Conservation (phyloP, 164 flowering plant genomes). For the Malania oleifera region DNA sequence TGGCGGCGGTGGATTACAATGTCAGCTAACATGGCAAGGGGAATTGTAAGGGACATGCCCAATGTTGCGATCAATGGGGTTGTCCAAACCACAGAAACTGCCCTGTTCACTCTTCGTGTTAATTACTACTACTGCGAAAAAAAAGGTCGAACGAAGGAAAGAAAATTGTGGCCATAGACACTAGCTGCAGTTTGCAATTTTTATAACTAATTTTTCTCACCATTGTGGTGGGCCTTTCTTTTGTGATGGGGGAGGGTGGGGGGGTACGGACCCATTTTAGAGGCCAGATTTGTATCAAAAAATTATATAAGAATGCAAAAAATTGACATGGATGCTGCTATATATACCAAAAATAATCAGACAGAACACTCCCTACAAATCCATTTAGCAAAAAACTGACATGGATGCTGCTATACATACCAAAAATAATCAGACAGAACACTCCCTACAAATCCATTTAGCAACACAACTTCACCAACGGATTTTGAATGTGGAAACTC, state of each 20-base stretch:
- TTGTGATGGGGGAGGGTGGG: too few species aligned
- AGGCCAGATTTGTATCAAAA: too few species aligned
- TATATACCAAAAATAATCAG: constrained; percentile 59
- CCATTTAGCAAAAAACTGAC: constrained; percentile 25
- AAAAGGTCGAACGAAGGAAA: too few species aligned
- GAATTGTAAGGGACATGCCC: constrained; percentile 67
- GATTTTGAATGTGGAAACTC: constrained; percentile 44
- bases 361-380: constrained; percentile 54
- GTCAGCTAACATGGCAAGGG: constrained; percentile 74
- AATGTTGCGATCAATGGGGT: constrained; percentile 62
- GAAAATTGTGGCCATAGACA: too few species aligned
- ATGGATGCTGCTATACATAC: constrained; percentile 21
- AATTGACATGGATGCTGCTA: background rate
- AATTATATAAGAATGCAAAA: too few species aligned
- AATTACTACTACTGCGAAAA: background rate
- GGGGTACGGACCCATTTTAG: too few species aligned
- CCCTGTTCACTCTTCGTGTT: constrained; percentile 33
- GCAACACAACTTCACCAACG: constrained; percentile 34
- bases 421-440: constrained; percentile 60
- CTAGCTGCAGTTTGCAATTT: too few species aligned
- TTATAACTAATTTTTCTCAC: too few species aligned
- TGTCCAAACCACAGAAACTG: constrained; percentile 69
- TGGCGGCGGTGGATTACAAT: constrained; percentile 61
- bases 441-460: constrained; percentile 58
- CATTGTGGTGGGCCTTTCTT: too few species aligned